phyloP scores from a whole-genome alignment of 768 basidiomycete species.

The Mycena sanguinolenta region DNA sequence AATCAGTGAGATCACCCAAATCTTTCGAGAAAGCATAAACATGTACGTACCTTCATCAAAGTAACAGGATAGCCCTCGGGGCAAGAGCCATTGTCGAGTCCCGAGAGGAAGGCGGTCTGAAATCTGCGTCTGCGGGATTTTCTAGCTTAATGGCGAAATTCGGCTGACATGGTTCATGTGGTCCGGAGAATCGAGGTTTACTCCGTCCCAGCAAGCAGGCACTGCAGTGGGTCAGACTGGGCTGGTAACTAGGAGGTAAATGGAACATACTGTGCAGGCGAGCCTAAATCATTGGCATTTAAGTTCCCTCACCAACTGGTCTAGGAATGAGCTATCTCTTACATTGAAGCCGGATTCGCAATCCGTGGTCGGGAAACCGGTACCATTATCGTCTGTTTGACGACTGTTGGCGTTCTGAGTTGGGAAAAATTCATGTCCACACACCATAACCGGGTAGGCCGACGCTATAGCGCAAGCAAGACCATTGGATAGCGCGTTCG shows the following conservation, averaged over 20 bases:
- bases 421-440: not conserved
- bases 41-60: constrained; percentile 47
- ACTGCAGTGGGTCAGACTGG: not conserved
- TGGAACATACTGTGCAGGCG: constrained; percentile 45
- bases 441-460: constrained; percentile 33
- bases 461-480: constrained; percentile 55
- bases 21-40: too few relatives aligned
- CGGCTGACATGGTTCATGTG: constrained; percentile 48
- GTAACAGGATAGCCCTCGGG: constrained; percentile 51
- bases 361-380: constrained; percentile 59
- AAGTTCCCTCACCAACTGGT: not conserved
- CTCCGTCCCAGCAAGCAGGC: constrained; percentile 56
- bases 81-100: constrained; percentile 44
- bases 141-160: not conserved
- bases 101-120: constrained; percentile 13
- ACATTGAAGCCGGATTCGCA: constrained; percentile 56
- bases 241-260: not conserved
- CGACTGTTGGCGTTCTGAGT: not conserved
- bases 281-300: constrained; percentile 22
- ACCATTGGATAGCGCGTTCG: constrained; percentile 55
- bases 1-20: not conserved
- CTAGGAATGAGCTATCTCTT: not conserved
- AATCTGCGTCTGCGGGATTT: too few relatives aligned
- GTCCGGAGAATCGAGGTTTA: constrained; percentile 54
- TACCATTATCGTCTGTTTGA: constrained; percentile 31